These are phyloP conservation scores for Pseudogymnoascus sp. DNA, from an alignment of 2,329 filamentous ascomycete species.

Conservation along the genomic window DNA sequence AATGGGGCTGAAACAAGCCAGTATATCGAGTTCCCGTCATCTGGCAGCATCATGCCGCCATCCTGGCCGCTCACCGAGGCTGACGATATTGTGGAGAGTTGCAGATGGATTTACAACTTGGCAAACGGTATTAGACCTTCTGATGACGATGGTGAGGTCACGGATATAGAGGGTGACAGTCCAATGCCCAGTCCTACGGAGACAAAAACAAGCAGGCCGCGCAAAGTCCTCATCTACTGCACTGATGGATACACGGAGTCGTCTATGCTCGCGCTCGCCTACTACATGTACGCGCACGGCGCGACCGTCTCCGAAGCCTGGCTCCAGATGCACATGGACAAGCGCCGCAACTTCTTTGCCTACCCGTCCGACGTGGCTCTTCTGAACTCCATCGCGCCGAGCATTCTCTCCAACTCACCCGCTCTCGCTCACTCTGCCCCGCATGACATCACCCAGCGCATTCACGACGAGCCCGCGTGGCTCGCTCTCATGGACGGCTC, in stretches of 20 bases:
- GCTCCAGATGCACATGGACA: constrained; percentile 73
- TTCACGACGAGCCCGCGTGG: constrained; percentile 65
- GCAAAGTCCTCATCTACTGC: constrained; percentile 83
- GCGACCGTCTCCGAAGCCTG: constrained; percentile 75
- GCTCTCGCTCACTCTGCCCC: constrained; percentile 39
- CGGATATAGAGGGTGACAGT: constrained; percentile 46
- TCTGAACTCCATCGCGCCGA: constrained; percentile 66
- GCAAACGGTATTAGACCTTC: constrained; percentile 52
- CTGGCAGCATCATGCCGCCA: constrained; percentile 81
- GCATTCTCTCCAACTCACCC: constrained; percentile 66
- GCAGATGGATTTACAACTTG: constrained; percentile 81
- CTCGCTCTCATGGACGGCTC: constrained; percentile 79
- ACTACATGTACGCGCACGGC: constrained; percentile 87
- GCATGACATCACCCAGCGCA: constrained; percentile 44
- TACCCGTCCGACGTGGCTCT: constrained; percentile 85
- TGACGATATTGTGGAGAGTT: constrained; percentile 76
- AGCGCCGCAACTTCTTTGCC: constrained; percentile 88
- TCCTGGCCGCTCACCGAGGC: constrained; percentile 76
- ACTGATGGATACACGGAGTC: constrained; percentile 95
- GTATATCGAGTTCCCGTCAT: constrained; percentile 77
- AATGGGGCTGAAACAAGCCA: constrained; percentile 35
- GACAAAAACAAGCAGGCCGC: constrained; percentile 24
- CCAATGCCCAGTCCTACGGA: constrained; percentile 35
- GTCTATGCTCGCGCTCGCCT: constrained; percentile 79
- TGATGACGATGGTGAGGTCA: constrained; percentile 15